Percentiles rank a stretch among this genome's conserved stretches.
These are phyloP conservation scores for Babjeviella inositovora DNA, from an alignment of 805 yeast species.

Conservation along the genomic window DNA sequence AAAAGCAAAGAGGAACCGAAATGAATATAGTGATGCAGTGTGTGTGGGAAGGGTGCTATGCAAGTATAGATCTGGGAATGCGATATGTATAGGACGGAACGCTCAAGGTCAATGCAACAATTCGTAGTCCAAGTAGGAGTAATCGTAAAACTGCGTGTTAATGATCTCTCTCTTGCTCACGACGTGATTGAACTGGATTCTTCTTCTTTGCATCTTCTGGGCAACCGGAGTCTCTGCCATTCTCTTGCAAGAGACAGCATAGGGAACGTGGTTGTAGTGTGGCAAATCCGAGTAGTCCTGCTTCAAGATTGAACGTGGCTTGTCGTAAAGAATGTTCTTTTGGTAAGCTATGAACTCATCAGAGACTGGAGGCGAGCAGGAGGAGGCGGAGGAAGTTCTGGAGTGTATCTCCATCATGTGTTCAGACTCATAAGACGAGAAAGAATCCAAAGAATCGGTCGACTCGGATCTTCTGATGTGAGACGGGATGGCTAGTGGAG, in stretches of 20 bases:
- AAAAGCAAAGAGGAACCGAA: too few species aligned
- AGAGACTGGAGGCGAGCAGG: constrained; percentile 1
- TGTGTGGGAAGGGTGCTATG: too few species aligned
- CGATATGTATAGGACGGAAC: too few species aligned
- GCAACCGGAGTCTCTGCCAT: background rate
- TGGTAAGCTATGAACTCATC: background rate
- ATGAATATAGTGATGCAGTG: too few species aligned
- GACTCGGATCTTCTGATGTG: constrained; percentile 1
- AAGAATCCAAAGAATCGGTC: constrained; percentile 2
- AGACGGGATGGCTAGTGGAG: background rate
- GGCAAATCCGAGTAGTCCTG: constrained; percentile 1
- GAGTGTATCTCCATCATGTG: background rate
- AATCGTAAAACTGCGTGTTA: constrained; percentile 24
- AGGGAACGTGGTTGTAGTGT: constrained; percentile 3
- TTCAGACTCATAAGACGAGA: constrained; percentile 1
- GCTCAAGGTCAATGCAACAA: too few species aligned
- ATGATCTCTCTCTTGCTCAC: constrained; percentile 27
- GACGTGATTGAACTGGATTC: constrained; percentile 22
- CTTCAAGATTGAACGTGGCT: constrained; percentile 1
- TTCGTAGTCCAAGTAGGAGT: too few species aligned
- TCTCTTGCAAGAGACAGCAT: constrained; percentile 2
- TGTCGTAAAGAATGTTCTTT: constrained; percentile 2
- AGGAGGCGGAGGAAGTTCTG: constrained; percentile 1
- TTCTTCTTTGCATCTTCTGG: constrained; percentile 6
- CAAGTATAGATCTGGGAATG: too few species aligned